phyloP scores from a whole-genome alignment of 2,329 filamentous ascomycete genomes.

The Metarhizium anisopliae region DNA sequence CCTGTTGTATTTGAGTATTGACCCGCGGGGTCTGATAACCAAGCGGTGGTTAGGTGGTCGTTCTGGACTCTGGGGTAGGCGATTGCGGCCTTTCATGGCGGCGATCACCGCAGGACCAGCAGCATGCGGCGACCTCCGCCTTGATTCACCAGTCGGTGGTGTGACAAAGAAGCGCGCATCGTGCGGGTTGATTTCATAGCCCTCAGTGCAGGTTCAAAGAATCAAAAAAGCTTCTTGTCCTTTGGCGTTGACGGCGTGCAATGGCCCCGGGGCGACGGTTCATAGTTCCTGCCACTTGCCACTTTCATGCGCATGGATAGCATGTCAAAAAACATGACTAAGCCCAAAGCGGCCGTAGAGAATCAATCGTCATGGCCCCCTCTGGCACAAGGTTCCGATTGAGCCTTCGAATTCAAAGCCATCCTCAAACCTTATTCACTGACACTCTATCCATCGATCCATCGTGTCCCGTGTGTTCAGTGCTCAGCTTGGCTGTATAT shows the following conservation, averaged over 20 bases:
- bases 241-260: background rate
- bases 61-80: no score
- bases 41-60: no score
- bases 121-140: slow-evolving; percentile 1
- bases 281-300: background rate
- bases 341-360: background rate
- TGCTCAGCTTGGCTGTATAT: background rate
- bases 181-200: background rate
- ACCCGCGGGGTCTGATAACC: no score
- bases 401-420: background rate
- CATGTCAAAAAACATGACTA: slow-evolving; percentile 1
- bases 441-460: background rate
- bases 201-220: background rate
- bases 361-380: background rate
- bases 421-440: background rate
- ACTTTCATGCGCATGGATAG: background rate
- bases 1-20: no score
- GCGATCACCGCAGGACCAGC: slow-evolving; percentile 1
- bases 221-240: no score
- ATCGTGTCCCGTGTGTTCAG: background rate
- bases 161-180: background rate
- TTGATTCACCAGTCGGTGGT: background rate
- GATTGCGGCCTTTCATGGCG: background rate
- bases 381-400: background rate
- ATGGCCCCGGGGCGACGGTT: background rate